Base-by-base conservation (phyloP, 345 rosid species). In the Theobroma cacao region DNA sequence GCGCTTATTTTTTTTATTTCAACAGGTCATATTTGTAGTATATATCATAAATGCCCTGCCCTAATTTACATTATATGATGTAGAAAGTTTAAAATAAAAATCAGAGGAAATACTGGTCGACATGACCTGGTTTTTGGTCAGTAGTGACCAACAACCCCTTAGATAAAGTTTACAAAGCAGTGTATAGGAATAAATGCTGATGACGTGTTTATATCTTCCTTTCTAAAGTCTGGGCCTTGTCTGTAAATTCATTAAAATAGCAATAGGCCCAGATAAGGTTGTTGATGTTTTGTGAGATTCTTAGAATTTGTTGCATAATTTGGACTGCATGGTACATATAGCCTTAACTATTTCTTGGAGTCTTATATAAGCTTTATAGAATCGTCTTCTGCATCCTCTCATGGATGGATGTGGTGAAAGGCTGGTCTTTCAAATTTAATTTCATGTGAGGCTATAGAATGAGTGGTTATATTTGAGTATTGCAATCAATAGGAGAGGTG, bases 1-100 rank as follows among this genome's bases (percentile, higher is more conserved):
- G 53, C 58, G 70, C 47, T 64, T 75, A 38, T 6, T 67, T 40
- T 73, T n/a, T 24, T 22, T 74, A 55, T 70, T 53, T 61, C 33
- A 31, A 4, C 72, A 17, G 75, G 64, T 75, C 55, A 40, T 15
- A 12, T 13, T 41, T 13, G 56, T 33, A 15, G 65, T 75, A 31
- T 43, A 41, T 70, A 34, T 22, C 53, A 13, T 71, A 38, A 56
- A 47, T 17, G n/a, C n/a, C n/a, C n/a, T 68, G 55, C 53, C 72
- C 69, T 78, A 30, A 78, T 48, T 75, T 5, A 20, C 33, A 3
- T 63, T 45, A 56, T 36, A 53, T 47, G 31, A 30, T 20, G 78
- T 41, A 30, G 78, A 74, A 58, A 41, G 26, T 45, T 20, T 60
- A 18, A 31, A 28, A 55, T 50, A 55, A 22, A 40, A 36, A 17